Evolutionary conservation across 257 asterid species (phyloP).

Genomic region (Eucommia ulmoides): DNA sequence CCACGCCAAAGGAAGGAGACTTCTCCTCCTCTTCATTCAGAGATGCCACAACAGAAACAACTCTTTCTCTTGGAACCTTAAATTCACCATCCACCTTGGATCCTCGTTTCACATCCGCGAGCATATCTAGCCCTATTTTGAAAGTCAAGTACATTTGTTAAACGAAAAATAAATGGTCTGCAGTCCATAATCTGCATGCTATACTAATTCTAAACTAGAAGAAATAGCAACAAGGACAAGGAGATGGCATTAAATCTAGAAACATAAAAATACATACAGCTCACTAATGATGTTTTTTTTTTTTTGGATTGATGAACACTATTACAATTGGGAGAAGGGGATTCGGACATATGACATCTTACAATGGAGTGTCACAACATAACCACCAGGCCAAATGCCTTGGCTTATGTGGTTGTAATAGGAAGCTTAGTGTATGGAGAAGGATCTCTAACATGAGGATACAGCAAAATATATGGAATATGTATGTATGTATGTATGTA

Average conservation of each 20-base stretch:
- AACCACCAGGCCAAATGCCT: too few relatives aligned
- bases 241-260: neutral
- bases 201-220: neutral
- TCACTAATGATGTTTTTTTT: too few relatives aligned
- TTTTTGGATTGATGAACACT: too few relatives aligned
- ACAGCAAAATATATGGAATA: neutral
- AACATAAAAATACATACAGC: too few relatives aligned
- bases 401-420: too few relatives aligned
- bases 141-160: neutral
- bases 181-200: neutral
- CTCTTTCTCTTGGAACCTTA: conserved; percentile 62
- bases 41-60: conserved; percentile 52
- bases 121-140: conserved; percentile 59
- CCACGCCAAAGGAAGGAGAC: conserved; percentile 29
- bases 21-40: conserved; percentile 53
- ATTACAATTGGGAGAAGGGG: too few relatives aligned
- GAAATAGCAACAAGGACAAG: neutral
- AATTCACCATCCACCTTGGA: conserved; percentile 34
- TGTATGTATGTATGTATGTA: neutral
- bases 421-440: too few relatives aligned
- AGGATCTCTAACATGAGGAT: too few relatives aligned
- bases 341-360: too few relatives aligned
- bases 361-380: too few relatives aligned
- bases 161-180: conserved; percentile 3
- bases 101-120: conserved; percentile 52